Evolutionary conservation across 2,329 filamentous ascomycete genomes (phyloP).

Genomic region (Bisporella sp.): DNA sequence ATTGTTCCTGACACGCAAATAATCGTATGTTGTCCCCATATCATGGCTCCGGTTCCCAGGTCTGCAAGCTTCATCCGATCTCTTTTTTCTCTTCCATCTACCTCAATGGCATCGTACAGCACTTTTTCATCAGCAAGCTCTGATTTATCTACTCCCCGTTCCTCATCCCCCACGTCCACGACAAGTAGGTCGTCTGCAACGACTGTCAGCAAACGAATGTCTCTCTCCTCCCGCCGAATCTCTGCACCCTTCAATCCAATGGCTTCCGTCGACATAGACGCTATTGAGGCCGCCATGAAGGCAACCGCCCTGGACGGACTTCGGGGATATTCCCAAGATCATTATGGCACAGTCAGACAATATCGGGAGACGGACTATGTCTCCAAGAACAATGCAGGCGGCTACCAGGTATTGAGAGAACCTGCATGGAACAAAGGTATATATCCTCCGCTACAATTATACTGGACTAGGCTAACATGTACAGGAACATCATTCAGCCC

Average conservation of each 20-base stretch:
- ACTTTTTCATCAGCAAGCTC: conserved; percentile 17
- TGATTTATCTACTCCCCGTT: conserved; percentile 22
- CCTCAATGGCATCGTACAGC: conserved; percentile 23
- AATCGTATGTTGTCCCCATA: no score
- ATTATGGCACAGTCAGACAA: conserved; percentile 50
- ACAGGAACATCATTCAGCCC: conserved; percentile 57
- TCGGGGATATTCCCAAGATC: conserved; percentile 51
- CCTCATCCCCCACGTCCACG: conserved; percentile 22
- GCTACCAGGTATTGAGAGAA: conserved; percentile 55
- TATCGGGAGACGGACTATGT: conserved; percentile 46
- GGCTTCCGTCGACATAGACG: conserved; percentile 40
- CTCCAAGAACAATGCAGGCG: conserved; percentile 42
- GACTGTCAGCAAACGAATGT: conserved; percentile 23
- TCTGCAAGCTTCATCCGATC: no score
- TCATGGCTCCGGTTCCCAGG: no score
- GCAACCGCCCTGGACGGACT: conserved; percentile 53
- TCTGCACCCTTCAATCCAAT: conserved; percentile 21
- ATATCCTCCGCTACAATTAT: not conserved
- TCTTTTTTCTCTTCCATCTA: not conserved
- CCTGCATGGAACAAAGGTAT: conserved; percentile 61
- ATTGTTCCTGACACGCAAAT: no score
- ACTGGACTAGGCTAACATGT: conserved; percentile 5
- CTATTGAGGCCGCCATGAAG: conserved; percentile 54
- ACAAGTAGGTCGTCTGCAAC: conserved; percentile 21
- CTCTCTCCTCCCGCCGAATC: conserved; percentile 20